A percentile compares a stretch with the other conserved stretches of the same genome.
Conservation (phyloP, 2,329 filamentous ascomycete species). For the Penicillium sp. region DNA sequence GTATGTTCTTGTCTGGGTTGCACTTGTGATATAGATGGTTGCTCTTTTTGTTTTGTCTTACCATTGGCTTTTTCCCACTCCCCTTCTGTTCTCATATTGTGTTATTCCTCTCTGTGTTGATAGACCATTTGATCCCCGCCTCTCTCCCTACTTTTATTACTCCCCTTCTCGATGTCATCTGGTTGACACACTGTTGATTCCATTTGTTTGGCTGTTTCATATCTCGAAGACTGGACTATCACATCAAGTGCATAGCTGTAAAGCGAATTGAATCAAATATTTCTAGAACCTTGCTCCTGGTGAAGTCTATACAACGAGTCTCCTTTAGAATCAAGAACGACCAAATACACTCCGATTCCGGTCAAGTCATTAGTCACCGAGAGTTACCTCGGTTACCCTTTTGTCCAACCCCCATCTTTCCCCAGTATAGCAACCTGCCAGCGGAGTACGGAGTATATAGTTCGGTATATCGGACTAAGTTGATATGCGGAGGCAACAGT, state of each 20-base stretch:
- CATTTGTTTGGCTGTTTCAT: slow-evolving; percentile 20
- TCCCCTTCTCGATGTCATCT: slow-evolving; percentile 9
- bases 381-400: slow-evolving; percentile 11
- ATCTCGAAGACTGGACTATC: not conserved
- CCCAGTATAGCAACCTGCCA: not conserved
- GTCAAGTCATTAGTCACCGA: slow-evolving; percentile 9
- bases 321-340: too few species aligned
- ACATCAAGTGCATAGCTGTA: not conserved
- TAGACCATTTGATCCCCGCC: slow-evolving; percentile 19
- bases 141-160: slow-evolving; percentile 12
- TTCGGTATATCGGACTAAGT: not conserved
- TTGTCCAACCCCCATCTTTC: not conserved
- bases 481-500: slow-evolving; percentile 7
- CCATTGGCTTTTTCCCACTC: not conserved
- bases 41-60: slow-evolving; percentile 1
- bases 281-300: not conserved
- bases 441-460: not conserved
- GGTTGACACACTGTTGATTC: slow-evolving; percentile 21
- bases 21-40: slow-evolving; percentile 15
- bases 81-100: slow-evolving; percentile 23
- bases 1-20: slow-evolving; percentile 5
- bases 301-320: not conserved
- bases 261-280: not conserved
- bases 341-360: not conserved
- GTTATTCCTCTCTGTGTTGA: slow-evolving; percentile 24